Conservation (phyloP, 352 stramenopile species). For the Globisporangium yorkense region DNA sequence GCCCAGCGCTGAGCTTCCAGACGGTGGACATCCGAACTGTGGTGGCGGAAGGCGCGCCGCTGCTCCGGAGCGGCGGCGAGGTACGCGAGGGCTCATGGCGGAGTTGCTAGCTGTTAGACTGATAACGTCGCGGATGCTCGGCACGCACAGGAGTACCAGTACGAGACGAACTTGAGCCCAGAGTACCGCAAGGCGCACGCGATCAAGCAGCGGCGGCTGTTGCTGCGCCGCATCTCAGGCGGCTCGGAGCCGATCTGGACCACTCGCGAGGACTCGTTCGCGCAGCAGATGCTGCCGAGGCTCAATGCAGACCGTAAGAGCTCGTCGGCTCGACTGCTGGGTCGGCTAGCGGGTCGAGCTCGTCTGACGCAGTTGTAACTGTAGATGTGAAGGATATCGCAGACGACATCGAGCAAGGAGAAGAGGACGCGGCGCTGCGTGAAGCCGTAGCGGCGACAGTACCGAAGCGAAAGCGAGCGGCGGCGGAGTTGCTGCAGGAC, state of each 20-base stretch:
- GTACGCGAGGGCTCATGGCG: constrained; percentile 13
- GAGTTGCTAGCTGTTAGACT: background rate
- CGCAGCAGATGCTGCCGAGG: constrained; percentile 52
- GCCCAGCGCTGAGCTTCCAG: constrained; percentile 37
- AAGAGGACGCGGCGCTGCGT: constrained; percentile 14
- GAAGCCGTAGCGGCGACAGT: background rate
- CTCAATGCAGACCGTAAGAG: constrained; percentile 59
- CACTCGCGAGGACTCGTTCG: constrained; percentile 50
- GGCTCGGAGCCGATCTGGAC: constrained; percentile 46
- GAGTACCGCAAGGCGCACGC: constrained; percentile 44
- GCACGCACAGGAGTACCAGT: constrained; percentile 57
- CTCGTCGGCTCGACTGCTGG: background rate
- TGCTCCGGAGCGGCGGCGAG: constrained; percentile 73
- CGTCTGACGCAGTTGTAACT: constrained; percentile 1
- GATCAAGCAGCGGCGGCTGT: constrained; percentile 55
- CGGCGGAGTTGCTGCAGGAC: constrained; percentile 21
- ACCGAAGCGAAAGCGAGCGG: constrained; percentile 21
- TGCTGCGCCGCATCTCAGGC: constrained; percentile 65
- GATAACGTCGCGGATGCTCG: background rate
- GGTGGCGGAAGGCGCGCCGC: constrained; percentile 49
- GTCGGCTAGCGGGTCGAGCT: background rate
- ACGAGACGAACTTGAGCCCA: constrained; percentile 49
- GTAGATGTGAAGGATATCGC: constrained; percentile 65
- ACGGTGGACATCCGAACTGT: constrained; percentile 54
- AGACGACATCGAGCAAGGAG: constrained; percentile 54